A percentile compares a stretch with the other conserved stretches of the same genome.
These are phyloP conservation scores for Pulveroboletus sp. DNA, from an alignment of 768 basidiomycete genomes.

Conservation along the genomic window DNA sequence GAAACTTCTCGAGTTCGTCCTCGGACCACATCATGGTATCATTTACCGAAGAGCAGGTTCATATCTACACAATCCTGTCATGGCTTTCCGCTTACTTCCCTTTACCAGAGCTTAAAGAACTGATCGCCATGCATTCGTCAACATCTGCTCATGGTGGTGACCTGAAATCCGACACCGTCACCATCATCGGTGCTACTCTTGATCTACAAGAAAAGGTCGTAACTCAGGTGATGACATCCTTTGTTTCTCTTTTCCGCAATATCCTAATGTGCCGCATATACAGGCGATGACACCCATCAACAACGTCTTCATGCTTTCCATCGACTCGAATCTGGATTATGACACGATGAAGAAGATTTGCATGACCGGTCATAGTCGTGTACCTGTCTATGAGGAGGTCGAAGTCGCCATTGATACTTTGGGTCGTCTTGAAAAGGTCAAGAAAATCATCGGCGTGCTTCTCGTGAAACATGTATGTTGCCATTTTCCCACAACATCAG, in stretches of 20 bases:
- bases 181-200: conserved; percentile 86
- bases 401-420: conserved; percentile 47
- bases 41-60: conserved; percentile 76
- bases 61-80: background rate
- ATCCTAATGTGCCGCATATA: background rate
- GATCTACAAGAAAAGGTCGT: conserved; percentile 88
- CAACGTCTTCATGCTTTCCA: conserved; percentile 84
- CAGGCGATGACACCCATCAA: conserved; percentile 82
- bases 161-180: conserved; percentile 81
- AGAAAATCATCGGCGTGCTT: conserved; percentile 84
- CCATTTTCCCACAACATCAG: background rate
- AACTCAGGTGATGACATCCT: conserved; percentile 43
- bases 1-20: conserved; percentile 70
- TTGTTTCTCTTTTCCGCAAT: background rate
- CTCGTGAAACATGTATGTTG: conserved; percentile 70
- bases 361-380: conserved; percentile 77
- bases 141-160: conserved; percentile 78
- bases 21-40: conserved; percentile 87
- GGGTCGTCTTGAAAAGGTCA: conserved; percentile 50
- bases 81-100: background rate
- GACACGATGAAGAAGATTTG: conserved; percentile 74
- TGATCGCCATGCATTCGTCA: conserved; percentile 85
- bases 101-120: conserved; percentile 84
- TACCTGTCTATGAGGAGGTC: conserved; percentile 80
- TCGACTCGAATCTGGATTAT: conserved; percentile 80